Evolutionary conservation across 345 rosid species (phyloP).

Genomic region (Eucalyptus polyanthemos): DNA sequence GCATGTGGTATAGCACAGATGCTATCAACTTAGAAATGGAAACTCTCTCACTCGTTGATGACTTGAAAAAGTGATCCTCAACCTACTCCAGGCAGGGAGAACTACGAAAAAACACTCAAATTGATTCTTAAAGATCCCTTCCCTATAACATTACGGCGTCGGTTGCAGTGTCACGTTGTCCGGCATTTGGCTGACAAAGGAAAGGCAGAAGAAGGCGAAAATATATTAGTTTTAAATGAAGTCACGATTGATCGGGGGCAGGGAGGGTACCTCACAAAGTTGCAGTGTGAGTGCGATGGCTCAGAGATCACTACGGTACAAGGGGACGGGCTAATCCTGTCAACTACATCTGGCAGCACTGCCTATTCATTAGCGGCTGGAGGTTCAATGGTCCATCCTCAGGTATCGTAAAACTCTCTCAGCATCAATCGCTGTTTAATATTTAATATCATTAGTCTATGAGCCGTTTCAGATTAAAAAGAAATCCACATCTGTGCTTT

Average conservation of each 20-base stretch:
- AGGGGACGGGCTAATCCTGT: constrained; percentile 90
- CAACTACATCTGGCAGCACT: constrained; percentile 99
- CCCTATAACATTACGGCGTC: constrained; percentile 82
- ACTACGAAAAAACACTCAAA: constrained; percentile 69
- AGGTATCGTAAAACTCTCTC: constrained; percentile 23
- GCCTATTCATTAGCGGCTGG: constrained; percentile 99
- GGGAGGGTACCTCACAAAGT: constrained; percentile 56
- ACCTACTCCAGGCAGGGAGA: constrained; percentile 60
- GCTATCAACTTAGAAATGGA: background rate
- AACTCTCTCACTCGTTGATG: background rate
- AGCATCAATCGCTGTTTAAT: background rate
- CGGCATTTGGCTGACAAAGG: constrained; percentile 69
- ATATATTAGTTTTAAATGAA: constrained; percentile 77
- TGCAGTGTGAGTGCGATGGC: constrained; percentile 92
- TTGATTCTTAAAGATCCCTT: constrained; percentile 70
- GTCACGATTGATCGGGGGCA: constrained; percentile 97
- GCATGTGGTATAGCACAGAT: background rate
- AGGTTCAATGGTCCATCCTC: constrained; percentile 99
- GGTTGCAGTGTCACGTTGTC: constrained; percentile 70
- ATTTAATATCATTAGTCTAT: background rate
- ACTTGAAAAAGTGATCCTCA: constrained; percentile 8
- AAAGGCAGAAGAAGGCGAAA: constrained; percentile 29
- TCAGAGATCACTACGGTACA: constrained; percentile 71
- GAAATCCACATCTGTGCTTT: background rate
- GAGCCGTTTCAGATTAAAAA: background rate